These are phyloP conservation scores for Acer negundo DNA, from an alignment of 345 rosid species.

Conservation along the genomic window DNA sequence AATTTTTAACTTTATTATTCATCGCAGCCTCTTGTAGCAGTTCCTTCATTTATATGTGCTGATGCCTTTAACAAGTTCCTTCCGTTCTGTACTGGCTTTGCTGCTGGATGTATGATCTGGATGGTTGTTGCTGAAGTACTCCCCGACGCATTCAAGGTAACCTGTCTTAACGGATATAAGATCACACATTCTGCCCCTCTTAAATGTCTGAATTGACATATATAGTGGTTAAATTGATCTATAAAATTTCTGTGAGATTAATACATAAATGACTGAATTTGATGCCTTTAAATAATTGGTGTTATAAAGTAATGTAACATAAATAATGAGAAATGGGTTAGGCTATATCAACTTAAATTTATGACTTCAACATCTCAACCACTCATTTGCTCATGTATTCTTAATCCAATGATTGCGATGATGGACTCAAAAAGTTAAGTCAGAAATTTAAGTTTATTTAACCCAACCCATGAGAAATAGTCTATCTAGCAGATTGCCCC, in stretches of 20 bases:
- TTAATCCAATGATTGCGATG: too few species aligned
- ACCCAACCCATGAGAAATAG: too few species aligned
- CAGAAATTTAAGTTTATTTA: too few species aligned
- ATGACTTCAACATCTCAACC: too few species aligned
- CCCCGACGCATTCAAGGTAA: slow-evolving; percentile 97
- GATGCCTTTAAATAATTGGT: neutral
- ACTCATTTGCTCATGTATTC: too few species aligned
- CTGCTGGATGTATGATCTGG: slow-evolving; percentile 99
- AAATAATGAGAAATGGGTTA: neutral
- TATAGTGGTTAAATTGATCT: neutral
- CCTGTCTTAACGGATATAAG: neutral
- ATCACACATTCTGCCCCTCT: neutral
- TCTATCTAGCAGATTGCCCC: neutral
- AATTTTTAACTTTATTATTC: neutral
- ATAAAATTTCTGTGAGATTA: neutral
- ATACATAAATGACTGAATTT: neutral
- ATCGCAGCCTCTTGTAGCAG: slow-evolving; percentile 89
- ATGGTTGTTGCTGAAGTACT: slow-evolving; percentile 99
- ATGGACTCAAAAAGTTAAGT: too few species aligned
- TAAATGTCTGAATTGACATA: neutral
- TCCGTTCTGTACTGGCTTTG: slow-evolving; percentile 99
- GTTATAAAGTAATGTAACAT: neutral
- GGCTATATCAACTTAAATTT: too few species aligned
- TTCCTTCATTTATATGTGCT: slow-evolving; percentile 97
- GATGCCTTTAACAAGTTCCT: slow-evolving; percentile 92